Conservation (phyloP, 2,329 filamentous ascomycete genomes). For the Davidsoniella virescens region DNA sequence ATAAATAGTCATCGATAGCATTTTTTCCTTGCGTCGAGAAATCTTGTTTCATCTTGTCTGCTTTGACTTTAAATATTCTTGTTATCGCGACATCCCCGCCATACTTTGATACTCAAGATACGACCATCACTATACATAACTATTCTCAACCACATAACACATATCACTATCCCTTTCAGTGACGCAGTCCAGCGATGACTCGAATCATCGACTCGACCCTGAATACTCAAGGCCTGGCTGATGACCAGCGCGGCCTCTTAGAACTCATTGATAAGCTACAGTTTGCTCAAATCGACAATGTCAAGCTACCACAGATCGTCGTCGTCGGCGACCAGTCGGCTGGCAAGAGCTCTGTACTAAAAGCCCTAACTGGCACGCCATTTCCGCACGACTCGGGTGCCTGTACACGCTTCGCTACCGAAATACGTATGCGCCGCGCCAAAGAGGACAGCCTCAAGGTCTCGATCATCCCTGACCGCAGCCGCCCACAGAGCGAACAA, state of each 20-base stretch:
- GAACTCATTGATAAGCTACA: constrained; percentile 41
- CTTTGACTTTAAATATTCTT: not conserved
- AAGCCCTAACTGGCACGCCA: constrained; percentile 44
- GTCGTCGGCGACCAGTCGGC: constrained; percentile 49
- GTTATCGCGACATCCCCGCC: not conserved
- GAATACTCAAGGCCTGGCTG: constrained; percentile 32
- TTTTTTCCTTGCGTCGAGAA: not conserved
- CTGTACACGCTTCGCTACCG: constrained; percentile 46
- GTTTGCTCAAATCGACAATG: constrained; percentile 34
- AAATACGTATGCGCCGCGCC: constrained; percentile 37
- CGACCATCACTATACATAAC: not conserved
- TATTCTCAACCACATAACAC: not conserved
- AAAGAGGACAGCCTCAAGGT: constrained; percentile 30
- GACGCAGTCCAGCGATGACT: constrained; percentile 4
- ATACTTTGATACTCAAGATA: not conserved
- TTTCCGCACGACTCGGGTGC: constrained; percentile 44
- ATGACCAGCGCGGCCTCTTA: constrained; percentile 39
- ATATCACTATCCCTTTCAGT: not conserved
- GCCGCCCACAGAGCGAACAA: constrained; percentile 30
- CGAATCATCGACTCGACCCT: constrained; percentile 29
- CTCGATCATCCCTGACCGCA: constrained; percentile 38
- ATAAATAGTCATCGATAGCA: constrained; percentile 3
- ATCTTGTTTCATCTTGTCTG: not conserved
- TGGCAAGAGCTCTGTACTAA: constrained; percentile 47
- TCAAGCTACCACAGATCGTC: constrained; percentile 43